Evolutionary conservation across 2,329 filamentous ascomycete species (phyloP).

Genomic region (Fusarium humuli): DNA sequence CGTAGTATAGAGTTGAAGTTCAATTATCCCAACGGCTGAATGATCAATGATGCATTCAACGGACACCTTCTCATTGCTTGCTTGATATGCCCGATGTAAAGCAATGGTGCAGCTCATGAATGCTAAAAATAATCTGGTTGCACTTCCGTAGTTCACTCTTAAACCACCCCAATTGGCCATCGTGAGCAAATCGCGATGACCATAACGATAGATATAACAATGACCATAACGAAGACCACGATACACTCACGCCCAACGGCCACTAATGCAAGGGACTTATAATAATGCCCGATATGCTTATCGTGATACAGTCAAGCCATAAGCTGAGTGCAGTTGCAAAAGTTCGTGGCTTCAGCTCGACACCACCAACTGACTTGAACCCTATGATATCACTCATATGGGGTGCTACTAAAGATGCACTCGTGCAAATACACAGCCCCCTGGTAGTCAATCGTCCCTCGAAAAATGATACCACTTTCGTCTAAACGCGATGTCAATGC

Average conservation of each 20-base stretch:
- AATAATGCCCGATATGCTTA: neutral
- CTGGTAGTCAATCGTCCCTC: conserved; percentile 3
- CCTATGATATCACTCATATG: neutral
- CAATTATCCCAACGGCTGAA: neutral
- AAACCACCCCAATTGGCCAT: neutral
- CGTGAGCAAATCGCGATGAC: neutral
- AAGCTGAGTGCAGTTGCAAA: neutral
- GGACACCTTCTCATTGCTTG: neutral
- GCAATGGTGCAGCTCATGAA: neutral
- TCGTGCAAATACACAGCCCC: conserved; percentile 3
- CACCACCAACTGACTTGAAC: neutral
- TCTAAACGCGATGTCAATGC: conserved; percentile 10
- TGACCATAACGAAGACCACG: neutral
- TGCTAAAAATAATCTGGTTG: neutral
- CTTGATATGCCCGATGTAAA: neutral
- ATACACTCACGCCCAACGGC: neutral
- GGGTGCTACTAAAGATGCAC: neutral
- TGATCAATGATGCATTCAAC: neutral
- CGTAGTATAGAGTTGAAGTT: neutral
- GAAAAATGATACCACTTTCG: conserved; percentile 30
- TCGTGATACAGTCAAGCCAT: neutral
- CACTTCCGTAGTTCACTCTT: too few relatives aligned
- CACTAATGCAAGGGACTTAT: conserved; percentile 1
- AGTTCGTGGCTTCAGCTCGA: neutral
- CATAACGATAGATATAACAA: neutral